These are phyloP conservation scores for Neoscytalidium dimidiatum DNA, from an alignment of 2,329 filamentous ascomycete genomes.

Conservation along the genomic window DNA sequence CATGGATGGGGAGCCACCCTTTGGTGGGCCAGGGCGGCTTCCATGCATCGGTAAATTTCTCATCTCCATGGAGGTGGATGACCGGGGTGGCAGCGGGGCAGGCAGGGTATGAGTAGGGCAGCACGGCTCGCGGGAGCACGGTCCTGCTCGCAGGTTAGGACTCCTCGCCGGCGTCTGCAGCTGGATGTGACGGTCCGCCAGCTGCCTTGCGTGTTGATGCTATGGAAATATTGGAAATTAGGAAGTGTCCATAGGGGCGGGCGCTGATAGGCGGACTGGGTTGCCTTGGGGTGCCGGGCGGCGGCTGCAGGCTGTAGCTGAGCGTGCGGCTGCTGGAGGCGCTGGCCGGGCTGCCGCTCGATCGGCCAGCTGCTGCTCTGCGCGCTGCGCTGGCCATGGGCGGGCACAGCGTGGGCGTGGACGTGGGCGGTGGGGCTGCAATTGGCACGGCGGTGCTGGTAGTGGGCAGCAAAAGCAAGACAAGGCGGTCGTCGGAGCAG, in stretches of 20 bases:
- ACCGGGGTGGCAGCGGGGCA: conserved; percentile 1
- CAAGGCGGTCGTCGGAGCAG: not conserved
- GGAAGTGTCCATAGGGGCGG: not conserved
- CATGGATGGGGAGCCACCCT: not conserved
- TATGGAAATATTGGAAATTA: conserved; percentile 11
- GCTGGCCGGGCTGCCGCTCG: not conserved
- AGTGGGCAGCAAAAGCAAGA: conserved; percentile 5
- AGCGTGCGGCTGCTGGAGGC: not conserved
- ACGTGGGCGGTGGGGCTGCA: not conserved
- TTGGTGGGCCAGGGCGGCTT: conserved; percentile 9
- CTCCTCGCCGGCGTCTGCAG: conserved; percentile 7
- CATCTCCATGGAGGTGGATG: not conserved
- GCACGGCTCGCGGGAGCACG: conserved; percentile 1
- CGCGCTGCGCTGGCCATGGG: not conserved
- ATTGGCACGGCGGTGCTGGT: not conserved
- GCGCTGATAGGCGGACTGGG: conserved; percentile 6
- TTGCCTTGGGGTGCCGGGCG: not conserved
- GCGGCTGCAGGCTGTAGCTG: conserved; percentile 4
- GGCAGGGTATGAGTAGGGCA: not conserved
- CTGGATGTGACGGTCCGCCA: not conserved
- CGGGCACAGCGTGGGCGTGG: not conserved
- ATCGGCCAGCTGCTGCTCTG: not conserved
- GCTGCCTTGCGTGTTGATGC: conserved; percentile 12
- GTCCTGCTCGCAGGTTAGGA: not conserved
- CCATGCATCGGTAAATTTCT: conserved; percentile 16